phyloP scores from a whole-genome alignment of 2,329 filamentous ascomycete species.

The Pestalotiopsis fici region DNA sequence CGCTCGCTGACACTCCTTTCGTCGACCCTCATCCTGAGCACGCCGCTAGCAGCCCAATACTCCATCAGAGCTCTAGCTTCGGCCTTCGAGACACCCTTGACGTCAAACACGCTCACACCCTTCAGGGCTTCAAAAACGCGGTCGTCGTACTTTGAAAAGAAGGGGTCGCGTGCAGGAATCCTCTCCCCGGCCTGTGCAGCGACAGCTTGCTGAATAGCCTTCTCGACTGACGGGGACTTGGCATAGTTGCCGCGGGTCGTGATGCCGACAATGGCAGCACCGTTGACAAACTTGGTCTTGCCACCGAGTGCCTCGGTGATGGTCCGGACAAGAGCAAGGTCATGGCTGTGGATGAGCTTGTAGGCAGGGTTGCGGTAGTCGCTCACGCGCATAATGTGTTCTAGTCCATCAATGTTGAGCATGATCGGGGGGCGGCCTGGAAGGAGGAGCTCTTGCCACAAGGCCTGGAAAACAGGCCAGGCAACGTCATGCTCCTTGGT shows the following conservation, averaged over 20 bases:
- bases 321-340: constrained; percentile 73
- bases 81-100: constrained; percentile 70
- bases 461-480: constrained; percentile 77
- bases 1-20: constrained; percentile 75
- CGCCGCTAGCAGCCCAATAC: constrained; percentile 87
- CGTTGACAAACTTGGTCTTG: constrained; percentile 61
- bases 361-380: constrained; percentile 74
- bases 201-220: constrained; percentile 61
- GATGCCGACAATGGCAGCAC: constrained; percentile 76
- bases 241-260: constrained; percentile 73
- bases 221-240: constrained; percentile 64
- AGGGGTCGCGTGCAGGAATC: constrained; percentile 50
- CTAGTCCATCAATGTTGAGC: constrained; percentile 76
- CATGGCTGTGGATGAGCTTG: constrained; percentile 80
- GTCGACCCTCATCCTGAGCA: constrained; percentile 71
- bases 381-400: constrained; percentile 77
- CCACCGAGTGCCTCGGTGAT: constrained; percentile 75
- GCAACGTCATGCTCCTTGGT: constrained; percentile 75
- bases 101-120: constrained; percentile 51
- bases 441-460: constrained; percentile 76
- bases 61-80: constrained; percentile 84
- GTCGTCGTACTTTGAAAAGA: constrained; percentile 56
- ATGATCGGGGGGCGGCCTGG: constrained; percentile 59
- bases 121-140: constrained; percentile 55
- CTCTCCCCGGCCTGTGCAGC: constrained; percentile 38